These are phyloP conservation scores for Anthracocystis walkeri DNA, from an alignment of 1,284 basidiomycete species.

Conservation along the genomic window DNA sequence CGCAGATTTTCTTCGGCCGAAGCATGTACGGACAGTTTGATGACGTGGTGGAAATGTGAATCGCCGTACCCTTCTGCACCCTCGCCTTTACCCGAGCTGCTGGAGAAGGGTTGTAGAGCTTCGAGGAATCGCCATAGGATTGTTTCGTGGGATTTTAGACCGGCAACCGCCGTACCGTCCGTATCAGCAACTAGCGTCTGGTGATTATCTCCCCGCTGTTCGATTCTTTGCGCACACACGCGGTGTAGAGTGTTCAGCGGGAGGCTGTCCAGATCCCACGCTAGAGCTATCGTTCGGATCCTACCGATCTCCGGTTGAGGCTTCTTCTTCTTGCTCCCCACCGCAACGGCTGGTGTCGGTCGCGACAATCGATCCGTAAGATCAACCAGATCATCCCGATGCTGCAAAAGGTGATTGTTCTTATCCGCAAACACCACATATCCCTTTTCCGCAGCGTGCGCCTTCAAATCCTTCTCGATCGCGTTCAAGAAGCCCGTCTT, in stretches of 20 bases:
- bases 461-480: constrained; percentile 72
- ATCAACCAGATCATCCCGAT: constrained; percentile 64
- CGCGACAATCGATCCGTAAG: constrained; percentile 25
- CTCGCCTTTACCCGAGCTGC: constrained; percentile 59
- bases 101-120: constrained; percentile 76
- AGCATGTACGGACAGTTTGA: constrained; percentile 77
- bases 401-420: constrained; percentile 67
- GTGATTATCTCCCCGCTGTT: constrained; percentile 61
- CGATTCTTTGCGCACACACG: constrained; percentile 54
- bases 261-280: constrained; percentile 52
- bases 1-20: constrained; percentile 43
- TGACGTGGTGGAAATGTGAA: constrained; percentile 75
- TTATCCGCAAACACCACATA: constrained; percentile 64
- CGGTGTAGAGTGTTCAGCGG: constrained; percentile 57
- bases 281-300: constrained; percentile 58
- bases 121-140: constrained; percentile 81
- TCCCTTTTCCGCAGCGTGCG: constrained; percentile 1
- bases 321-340: constrained; percentile 12
- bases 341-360: background rate
- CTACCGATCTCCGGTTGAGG: constrained; percentile 16
- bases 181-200: constrained; percentile 58
- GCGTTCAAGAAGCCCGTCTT: constrained; percentile 88
- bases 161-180: background rate
- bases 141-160: constrained; percentile 76
- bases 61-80: constrained; percentile 69